Conservation (phyloP, 805 yeast genomes). For the Saccharomyces eubayanus region DNA sequence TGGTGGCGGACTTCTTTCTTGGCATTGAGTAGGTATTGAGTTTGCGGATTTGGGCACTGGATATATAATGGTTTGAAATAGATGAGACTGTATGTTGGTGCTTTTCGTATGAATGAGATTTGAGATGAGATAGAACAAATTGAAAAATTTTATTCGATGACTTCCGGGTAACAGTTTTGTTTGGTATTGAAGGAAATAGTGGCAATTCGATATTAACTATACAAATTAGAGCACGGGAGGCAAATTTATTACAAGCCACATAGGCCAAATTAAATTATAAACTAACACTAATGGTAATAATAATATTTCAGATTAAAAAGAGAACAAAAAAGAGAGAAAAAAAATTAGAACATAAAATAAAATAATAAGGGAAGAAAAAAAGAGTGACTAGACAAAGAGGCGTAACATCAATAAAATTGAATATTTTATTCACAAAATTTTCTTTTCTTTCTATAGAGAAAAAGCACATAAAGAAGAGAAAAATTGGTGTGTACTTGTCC, state of each 20-base stretch:
- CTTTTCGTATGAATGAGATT: neutral
- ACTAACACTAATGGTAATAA: neutral
- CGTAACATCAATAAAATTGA: neutral
- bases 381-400: neutral
- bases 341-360: neutral
- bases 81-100: neutral
- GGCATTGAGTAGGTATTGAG: constrained; percentile 48
- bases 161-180: neutral
- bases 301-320: neutral
- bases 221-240: neutral
- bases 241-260: neutral
- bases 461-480: neutral
- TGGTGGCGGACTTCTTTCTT: constrained; percentile 80
- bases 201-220: neutral
- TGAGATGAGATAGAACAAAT: constrained; percentile 9
- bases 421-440: neutral
- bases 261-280: neutral
- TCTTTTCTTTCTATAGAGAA: neutral
- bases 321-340: constrained; percentile 1
- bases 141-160: neutral
- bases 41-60: neutral
- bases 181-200: neutral
- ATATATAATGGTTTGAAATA: neutral
- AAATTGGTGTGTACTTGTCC: neutral
- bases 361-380: neutral